Conservation (phyloP, 805 yeast genomes). For the Pachysolen tannophilus region DNA sequence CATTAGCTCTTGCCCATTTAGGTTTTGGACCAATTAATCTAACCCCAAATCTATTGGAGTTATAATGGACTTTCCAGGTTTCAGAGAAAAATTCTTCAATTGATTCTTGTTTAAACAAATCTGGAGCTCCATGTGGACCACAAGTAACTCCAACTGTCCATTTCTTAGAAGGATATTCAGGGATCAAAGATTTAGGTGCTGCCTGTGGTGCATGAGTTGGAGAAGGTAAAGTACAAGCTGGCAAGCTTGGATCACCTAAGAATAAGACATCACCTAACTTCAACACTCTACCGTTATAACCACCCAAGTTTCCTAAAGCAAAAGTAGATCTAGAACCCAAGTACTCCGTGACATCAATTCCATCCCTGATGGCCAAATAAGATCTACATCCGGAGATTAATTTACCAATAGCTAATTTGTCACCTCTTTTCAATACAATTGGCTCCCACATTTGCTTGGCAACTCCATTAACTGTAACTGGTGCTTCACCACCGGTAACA, state of each 20-base stretch:
- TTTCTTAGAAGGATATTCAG: slow-evolving; percentile 39
- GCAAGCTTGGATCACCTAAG: slow-evolving; percentile 67
- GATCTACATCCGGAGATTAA: slow-evolving; percentile 79
- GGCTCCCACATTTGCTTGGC: slow-evolving; percentile 65
- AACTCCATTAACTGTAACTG: slow-evolving; percentile 57
- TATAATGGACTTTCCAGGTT: slow-evolving; percentile 93
- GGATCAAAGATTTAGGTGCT: slow-evolving; percentile 50
- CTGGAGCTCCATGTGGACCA: slow-evolving; percentile 98
- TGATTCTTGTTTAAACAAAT: slow-evolving; percentile 74
- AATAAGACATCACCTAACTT: slow-evolving; percentile 90
- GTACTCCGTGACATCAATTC: slow-evolving; percentile 89
- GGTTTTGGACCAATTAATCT: slow-evolving; percentile 95
- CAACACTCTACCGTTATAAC: slow-evolving; percentile 86
- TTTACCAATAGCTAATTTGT: slow-evolving; percentile 74
- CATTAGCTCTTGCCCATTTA: slow-evolving; percentile 91
- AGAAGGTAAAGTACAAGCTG: slow-evolving; percentile 61
- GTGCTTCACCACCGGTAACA: slow-evolving; percentile 78
- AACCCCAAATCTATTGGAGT: slow-evolving; percentile 95
- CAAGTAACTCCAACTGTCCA: slow-evolving; percentile 93
- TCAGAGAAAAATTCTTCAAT: slow-evolving; percentile 66
- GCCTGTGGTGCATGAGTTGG: slow-evolving; percentile 59
- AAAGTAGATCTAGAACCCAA: slow-evolving; percentile 95
- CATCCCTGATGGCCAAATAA: slow-evolving; percentile 85
- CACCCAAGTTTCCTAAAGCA: slow-evolving; percentile 90
- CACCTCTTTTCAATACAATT: slow-evolving; percentile 62